These are phyloP conservation scores for Pachysandra terminalis DNA, from an alignment of 164 flowering plant species.

Conservation along the genomic window DNA sequence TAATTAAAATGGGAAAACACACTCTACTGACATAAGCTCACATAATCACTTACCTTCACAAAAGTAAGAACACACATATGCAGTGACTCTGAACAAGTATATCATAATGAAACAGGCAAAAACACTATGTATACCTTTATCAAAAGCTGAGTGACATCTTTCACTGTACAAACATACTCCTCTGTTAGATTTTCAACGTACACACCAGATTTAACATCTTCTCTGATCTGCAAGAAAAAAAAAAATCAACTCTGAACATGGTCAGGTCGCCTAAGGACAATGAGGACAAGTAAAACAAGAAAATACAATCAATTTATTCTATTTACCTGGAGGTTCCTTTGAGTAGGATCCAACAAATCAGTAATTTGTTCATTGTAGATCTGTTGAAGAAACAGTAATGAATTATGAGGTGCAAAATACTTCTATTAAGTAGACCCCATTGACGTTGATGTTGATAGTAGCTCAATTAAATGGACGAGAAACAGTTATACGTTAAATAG, in stretches of 20 bases:
- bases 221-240: constrained; percentile 61
- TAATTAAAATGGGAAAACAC: too few species aligned
- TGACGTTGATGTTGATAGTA: not conserved
- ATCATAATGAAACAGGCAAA: not conserved
- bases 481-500: not conserved
- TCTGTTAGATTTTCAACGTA: constrained; percentile 93
- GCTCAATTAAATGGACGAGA: not conserved
- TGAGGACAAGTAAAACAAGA: not conserved
- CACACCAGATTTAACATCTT: constrained; percentile 92
- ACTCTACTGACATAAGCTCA: not conserved
- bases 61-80: not conserved
- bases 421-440: too few species aligned
- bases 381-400: constrained; percentile 31
- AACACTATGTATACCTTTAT: constrained; percentile 49
- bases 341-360: constrained; percentile 84
- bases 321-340: constrained; percentile 74
- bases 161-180: constrained; percentile 62
- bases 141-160: constrained; percentile 66
- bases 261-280: not conserved
- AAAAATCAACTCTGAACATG: not conserved
- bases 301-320: not conserved
- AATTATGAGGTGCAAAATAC: constrained; percentile 3
- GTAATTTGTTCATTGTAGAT: constrained; percentile 99
- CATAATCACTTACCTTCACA: not conserved
- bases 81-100: not conserved